Base-by-base conservation (phyloP, 2,329 filamentous ascomycete genomes). In the Claviceps citrina region DNA sequence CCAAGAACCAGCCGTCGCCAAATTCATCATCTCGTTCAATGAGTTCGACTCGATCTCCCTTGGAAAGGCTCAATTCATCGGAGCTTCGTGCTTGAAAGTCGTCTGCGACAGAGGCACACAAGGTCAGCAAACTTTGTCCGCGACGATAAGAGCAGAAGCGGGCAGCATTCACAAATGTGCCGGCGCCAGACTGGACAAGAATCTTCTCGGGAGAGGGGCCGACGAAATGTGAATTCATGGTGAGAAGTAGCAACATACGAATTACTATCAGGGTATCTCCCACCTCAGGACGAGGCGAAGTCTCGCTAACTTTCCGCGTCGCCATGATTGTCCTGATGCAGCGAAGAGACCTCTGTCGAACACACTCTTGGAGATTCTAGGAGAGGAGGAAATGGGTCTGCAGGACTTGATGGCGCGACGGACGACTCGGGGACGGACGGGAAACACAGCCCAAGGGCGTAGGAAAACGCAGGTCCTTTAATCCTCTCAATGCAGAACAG, bases 41-140 rank as follows among this genome's bases (percentile, higher is more conserved):
- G 46, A 93, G 65, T 63, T 89, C 81, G 45, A 93, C 80, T 47
- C 81, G 76, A 53, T 91, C 83, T 51, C 83, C 87, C 55, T 93
- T 93, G 41, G 76, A 68, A 48, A 98, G 70, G 51, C 77, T 93
- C 54, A 98, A 70, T 68, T 98, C 91, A 63, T 98, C 91, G 43
- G 84, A 81, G 60, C 86, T 93, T 49, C 91, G 78, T 43, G 89
- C 87, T 50, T 78, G 68, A 59, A 98, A 96, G 62, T 95, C 86
- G 63, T 98, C 85, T 93, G 43, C 33, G 32, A 25, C 30, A 31
- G 33, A 45, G 39, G 25, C 5, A 36, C 5, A 36, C 2, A 9
- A n/a, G 24, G 44, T 47, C 10, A 46, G 45, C 37, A 2, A 28
- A 16, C 3, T 9, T 9, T 34, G 28, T 2, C 31, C 24, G 12